Evolutionary conservation across 805 yeast genomes (phyloP).

Genomic region (Candida verbasci): DNA sequence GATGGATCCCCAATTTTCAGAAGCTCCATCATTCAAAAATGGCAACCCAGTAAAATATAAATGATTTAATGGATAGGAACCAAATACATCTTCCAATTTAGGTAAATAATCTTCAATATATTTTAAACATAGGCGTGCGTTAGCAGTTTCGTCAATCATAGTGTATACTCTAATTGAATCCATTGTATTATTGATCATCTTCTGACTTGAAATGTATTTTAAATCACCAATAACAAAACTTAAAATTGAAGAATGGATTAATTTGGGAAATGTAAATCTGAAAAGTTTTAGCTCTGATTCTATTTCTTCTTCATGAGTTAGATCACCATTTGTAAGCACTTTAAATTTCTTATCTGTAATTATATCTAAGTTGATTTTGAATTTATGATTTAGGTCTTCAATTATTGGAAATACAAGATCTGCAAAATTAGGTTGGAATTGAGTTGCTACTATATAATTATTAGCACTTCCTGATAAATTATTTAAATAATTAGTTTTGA

Average conservation of each 20-base stretch:
- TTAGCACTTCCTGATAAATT: conserved; percentile 45
- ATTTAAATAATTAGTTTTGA: conserved; percentile 61
- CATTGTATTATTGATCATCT: conserved; percentile 16
- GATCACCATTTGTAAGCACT: conserved; percentile 44
- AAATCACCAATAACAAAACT: conserved; percentile 69
- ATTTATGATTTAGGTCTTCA: conserved; percentile 59
- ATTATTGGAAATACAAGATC: conserved; percentile 62
- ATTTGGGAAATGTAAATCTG: conserved; percentile 39
- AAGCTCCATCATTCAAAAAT: conserved; percentile 70
- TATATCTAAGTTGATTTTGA: conserved; percentile 46
- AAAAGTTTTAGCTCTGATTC: conserved; percentile 20
- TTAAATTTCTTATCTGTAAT: conserved; percentile 42
- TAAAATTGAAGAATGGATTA: conserved; percentile 60
- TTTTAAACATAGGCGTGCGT: conserved; percentile 48
- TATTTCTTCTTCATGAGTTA: conserved; percentile 11
- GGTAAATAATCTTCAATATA: conserved; percentile 47
- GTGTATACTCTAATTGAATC: conserved; percentile 42
- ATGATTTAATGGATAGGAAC: conserved; percentile 55
- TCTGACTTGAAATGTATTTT: conserved; percentile 28
- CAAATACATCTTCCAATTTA: conserved; percentile 40
- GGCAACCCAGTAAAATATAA: conserved; percentile 69
- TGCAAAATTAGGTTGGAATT: conserved; percentile 66
- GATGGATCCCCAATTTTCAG: conserved; percentile 75
- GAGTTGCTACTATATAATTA: conserved; percentile 60
- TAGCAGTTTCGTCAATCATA: conserved; percentile 45